Conservation (phyloP, 2,329 filamentous ascomycete species). For the Cladophialophora bantiana region DNA sequence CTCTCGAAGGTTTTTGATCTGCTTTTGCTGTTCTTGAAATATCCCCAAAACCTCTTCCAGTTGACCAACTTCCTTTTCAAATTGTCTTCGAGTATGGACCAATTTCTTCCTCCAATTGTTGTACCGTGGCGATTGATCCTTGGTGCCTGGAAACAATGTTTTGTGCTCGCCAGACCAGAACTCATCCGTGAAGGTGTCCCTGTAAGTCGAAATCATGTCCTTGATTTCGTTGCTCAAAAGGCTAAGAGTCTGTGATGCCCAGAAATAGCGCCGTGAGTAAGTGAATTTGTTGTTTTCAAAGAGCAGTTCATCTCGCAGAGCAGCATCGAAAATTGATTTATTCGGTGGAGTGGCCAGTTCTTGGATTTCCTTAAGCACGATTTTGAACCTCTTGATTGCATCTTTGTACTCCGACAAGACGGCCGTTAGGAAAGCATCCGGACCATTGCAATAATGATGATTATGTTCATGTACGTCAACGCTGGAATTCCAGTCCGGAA, state of each 20-base stretch:
- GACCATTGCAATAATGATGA: conserved; percentile 66
- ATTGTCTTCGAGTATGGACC: conserved; percentile 37
- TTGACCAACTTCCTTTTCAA: conserved; percentile 46
- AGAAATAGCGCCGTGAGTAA: conserved; percentile 43
- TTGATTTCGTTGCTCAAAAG: conserved; percentile 43
- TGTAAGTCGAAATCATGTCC: conserved; percentile 40
- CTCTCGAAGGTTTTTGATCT: conserved; percentile 58
- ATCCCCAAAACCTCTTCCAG: conserved; percentile 68
- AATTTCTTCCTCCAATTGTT: conserved; percentile 42
- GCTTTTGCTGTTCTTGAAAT: conserved; percentile 62
- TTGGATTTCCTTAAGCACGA: conserved; percentile 64
- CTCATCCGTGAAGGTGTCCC: conserved; percentile 40
- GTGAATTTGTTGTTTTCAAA: conserved; percentile 40
- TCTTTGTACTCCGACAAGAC: conserved; percentile 67
- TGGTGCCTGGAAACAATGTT: conserved; percentile 40
- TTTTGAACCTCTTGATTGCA: conserved; percentile 64
- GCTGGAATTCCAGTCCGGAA: conserved; percentile 65
- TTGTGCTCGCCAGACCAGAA: conserved; percentile 41
- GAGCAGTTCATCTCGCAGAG: conserved; percentile 38
- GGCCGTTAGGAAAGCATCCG: conserved; percentile 67
- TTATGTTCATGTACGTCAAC: conserved; percentile 63
- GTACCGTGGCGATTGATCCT: conserved; percentile 38
- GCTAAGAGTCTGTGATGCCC: conserved; percentile 41
- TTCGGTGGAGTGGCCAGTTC: conserved; percentile 66
- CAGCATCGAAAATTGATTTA: conserved; percentile 41